These are phyloP conservation scores for Ajuga chamaepitys DNA, from an alignment of 257 asterid genomes.

Conservation along the genomic window DNA sequence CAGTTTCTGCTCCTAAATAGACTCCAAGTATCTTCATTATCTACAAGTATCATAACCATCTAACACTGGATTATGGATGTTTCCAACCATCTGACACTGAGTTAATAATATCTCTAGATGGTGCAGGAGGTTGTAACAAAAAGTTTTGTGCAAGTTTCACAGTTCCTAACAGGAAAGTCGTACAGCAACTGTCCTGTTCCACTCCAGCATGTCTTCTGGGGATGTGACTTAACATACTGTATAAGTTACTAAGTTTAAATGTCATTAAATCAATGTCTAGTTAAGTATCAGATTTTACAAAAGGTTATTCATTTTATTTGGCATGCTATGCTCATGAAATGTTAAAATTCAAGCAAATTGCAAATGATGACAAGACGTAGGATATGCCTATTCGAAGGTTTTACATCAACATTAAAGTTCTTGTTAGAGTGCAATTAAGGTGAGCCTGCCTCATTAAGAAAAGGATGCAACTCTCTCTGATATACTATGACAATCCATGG, in stretches of 20 bases:
- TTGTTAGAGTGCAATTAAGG: not conserved
- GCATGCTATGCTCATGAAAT: not conserved
- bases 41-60: not conserved
- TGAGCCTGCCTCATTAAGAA: not conserved
- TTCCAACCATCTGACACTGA: not conserved
- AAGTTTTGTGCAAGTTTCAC: not conserved
- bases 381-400: not conserved
- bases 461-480: slow-evolving; percentile 1
- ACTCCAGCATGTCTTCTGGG: not conserved
- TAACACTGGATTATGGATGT: not conserved
- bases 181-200: not conserved
- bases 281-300: not conserved
- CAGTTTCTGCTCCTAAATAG: not conserved
- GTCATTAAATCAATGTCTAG: not conserved
- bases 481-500: not conserved
- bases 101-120: not conserved
- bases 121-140: not conserved
- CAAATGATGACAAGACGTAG: not conserved
- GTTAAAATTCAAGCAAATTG: not conserved
- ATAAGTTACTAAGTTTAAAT: not conserved
- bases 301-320: not conserved
- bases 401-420: not conserved
- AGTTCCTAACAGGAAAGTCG: not conserved
- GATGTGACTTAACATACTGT: not conserved
- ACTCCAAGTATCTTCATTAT: not conserved